Base-by-base conservation (phyloP, 345 rosid species). In the Boechera retrofracta region DNA sequence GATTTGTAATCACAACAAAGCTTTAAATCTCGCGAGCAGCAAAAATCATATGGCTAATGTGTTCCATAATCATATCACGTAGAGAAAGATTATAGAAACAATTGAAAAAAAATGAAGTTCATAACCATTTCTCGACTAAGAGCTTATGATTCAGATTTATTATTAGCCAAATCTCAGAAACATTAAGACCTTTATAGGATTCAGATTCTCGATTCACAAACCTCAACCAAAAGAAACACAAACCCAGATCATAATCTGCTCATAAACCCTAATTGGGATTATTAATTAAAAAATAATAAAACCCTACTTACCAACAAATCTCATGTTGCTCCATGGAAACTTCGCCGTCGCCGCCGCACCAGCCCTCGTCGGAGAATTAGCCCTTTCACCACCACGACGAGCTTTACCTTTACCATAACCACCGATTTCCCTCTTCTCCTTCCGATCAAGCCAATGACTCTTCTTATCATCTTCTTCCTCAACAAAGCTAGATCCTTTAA, bases 311-410 rank as follows among this genome's bases (percentile, higher is more conserved):
- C 86, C 83, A 65, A 83, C 86, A 49, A 67, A 82, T 73, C 79
- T 85, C 96, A 89, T 86, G 80, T 84, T 89, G 78, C 90, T 91
- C 98, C 99, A 89, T 1, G 89, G 94, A 61, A 90, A 87, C 82
- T 88, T 90, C 8, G 77, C 87, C 38, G 39, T 47, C 11, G 57
- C 75, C 24, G 59, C 10, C 16, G 47, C 77, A 53, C 69, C 75
- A 35, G 33, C 77, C 18, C 64, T 77, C 29, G 67, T 41, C 65
- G 66, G 57, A 1, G 55, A 78, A 15, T 44, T 62, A 13, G 66
- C 49, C 73, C 79, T 75, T 10, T 44, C 77, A 66, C 77, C 77
- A 1, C 74, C 75, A 36, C 80, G 33, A 58, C 69, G 80, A 71
- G 9, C 9, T 52, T 67, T 71, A 12, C 53, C 77, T 15, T 69